A percentile compares a stretch with the other conserved stretches of the same genome.
Conservation (phyloP, 2,329 filamentous ascomycete genomes). For the Trichoderma sp. region DNA sequence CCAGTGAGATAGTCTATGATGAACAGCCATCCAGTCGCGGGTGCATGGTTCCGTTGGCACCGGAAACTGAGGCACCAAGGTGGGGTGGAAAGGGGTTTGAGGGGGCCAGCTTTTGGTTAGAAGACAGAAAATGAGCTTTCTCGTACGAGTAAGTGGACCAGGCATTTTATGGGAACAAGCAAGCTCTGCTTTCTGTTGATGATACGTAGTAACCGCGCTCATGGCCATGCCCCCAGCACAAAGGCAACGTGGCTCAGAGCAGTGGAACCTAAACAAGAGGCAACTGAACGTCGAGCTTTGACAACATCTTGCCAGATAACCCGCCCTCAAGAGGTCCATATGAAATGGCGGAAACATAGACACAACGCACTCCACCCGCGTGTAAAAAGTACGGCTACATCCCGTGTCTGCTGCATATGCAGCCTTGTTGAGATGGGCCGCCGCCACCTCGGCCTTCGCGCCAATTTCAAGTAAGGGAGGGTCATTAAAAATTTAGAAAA, state of each 20-base stretch:
- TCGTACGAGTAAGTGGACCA: slow-evolving; percentile 1
- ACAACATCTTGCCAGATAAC: background rate
- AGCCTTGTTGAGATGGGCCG: slow-evolving; percentile 3
- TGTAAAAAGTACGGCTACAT: background rate
- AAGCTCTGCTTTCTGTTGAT: background rate
- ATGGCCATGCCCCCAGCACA: background rate
- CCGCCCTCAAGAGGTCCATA: background rate
- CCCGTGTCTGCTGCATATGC: slow-evolving; percentile 9
- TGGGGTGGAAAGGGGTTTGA: slow-evolving; percentile 18
- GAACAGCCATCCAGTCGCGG: background rate
- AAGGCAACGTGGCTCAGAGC: background rate
- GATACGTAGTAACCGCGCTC: background rate
- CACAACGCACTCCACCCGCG: background rate
- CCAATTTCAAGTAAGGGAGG: no score
- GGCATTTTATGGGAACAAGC: background rate
- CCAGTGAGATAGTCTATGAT: background rate
- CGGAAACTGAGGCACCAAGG: slow-evolving; percentile 14
- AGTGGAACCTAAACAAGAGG: background rate
- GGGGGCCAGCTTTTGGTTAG: background rate
- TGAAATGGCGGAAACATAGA: background rate
- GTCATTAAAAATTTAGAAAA: background rate
- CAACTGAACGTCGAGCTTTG: background rate
- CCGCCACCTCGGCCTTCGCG: background rate
- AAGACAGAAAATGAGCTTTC: background rate
- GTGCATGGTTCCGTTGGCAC: slow-evolving; percentile 9